Base-by-base conservation (phyloP, 768 basidiomycete species). In the Termitomyces sp. region DNA sequence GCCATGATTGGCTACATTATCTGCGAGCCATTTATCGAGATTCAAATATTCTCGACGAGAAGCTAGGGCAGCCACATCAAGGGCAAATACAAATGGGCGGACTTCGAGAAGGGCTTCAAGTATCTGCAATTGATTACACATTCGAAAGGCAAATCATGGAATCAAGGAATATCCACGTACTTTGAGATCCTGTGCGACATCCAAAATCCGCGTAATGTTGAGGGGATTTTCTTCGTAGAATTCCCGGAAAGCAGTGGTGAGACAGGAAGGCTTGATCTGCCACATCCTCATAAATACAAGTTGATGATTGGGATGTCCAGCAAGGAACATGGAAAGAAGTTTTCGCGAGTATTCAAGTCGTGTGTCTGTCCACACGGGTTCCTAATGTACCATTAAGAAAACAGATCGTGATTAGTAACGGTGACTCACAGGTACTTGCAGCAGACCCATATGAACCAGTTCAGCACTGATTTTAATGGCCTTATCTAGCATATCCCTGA, bases 271-370 rank as follows among this genome's bases (percentile, higher is more conserved):
- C 65, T 94, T 85, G 43, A 92, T 88, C 66, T 95, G 92, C 90
- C 92, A 95, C 55, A 99, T 86, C 48, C 94, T 84, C 85, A 96
- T 94, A 76, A 98, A 98, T 56, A 98, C 94, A 10, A 99, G 83
- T 63, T 97, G 93, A 65, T 97, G 94, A 64, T 94, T 94, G 8
- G 94, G 94, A 66, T 95, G 91, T 16, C 93, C 92, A 20, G 86
- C 87, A 42, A 98, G 78, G 75, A 98, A 98, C 85, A 93, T 90
- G 37, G 85, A 80, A 50, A 98, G 78, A 14, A 98, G 77, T 63
- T 89, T 88, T 57, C 87, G 84, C 2, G 92, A 85, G 70, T 98
- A 92, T 63, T 93, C 92, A n/a, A 83, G 71, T 22, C 94, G 88
- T 48, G 92, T 87, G 22, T 91, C 85, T 64, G 89, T 92, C 91